A percentile compares a stretch with the other conserved stretches of the same genome.
Conservation (phyloP, 2,329 filamentous ascomycete species). For the Diaporthe caulivora region DNA sequence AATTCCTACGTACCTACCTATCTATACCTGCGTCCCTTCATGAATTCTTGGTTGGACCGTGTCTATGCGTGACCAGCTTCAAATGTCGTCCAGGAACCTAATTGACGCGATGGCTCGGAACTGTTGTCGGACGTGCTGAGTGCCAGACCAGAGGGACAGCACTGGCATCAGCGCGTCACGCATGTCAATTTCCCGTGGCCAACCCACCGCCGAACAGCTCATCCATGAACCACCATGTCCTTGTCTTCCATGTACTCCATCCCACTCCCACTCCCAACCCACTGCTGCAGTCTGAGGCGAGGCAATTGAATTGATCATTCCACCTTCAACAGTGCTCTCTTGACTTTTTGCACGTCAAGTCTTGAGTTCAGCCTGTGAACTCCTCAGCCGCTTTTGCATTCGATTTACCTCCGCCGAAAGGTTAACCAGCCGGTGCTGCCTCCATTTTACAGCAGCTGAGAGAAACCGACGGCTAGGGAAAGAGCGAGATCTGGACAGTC, state of each 20-base stretch:
- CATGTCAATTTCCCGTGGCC: conserved; percentile 2
- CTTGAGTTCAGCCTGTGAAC: not conserved
- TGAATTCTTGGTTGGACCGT: no score
- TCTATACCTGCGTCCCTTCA: no score
- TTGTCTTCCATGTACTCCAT: not conserved
- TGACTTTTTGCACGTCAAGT: not conserved
- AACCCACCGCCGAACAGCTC: conserved; percentile 13
- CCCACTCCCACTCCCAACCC: not conserved
- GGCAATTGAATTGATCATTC: not conserved
- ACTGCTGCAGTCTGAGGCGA: not conserved
- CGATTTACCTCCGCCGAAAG: not conserved
- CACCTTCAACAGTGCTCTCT: not conserved
- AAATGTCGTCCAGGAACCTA: not conserved
- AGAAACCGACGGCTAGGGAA: not conserved
- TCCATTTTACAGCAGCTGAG: not conserved
- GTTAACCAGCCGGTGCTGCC: not conserved
- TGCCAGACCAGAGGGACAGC: not conserved
- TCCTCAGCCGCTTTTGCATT: not conserved
- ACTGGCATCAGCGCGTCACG: not conserved
- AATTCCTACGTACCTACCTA: no score
- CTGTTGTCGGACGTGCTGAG: conserved; percentile 19
- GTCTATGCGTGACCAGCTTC: not conserved
- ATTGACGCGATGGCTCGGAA: not conserved
- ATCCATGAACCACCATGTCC: conserved; percentile 10
- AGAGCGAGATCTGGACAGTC: no score